Base-by-base conservation (phyloP, 768 basidiomycete species). In the Leccinum subtestaceum region DNA sequence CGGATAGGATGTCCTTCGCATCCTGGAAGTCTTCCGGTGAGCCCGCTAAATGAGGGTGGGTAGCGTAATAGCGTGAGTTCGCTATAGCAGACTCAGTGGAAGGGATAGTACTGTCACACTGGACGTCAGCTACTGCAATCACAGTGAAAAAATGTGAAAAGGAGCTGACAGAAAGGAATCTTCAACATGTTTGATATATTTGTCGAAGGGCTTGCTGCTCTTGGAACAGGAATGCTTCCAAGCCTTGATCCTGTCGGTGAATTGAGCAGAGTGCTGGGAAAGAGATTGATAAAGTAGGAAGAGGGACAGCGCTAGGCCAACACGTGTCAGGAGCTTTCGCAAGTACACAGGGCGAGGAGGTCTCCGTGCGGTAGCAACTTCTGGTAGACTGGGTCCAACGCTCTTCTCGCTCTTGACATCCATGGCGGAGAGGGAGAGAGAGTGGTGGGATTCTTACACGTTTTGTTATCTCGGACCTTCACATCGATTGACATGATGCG, bases 21-120 rank as follows among this genome's bases (percentile, higher is more conserved):
- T 88, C 83, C 34, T 78, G 69, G 25, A 82, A 75, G 67, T 90
- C 87, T 60, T 81, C 81, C 3, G 72, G 60, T 21, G 86, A 84
- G 9, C 89, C 88, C 4, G 89, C 89, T 51, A 89, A 74, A 72
- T 91, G 91, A 25, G 89, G 88, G 61, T 86, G 84, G 2, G 82
- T 81, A 1, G 87, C 85, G 67, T 84, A 88, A 23, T 72, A 70
- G 19, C 80, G 78, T 21, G 88, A 87, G 5, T 82, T 77, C 29
- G 75, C 76, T 2, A 85, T 64, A 2, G 88, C 89, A 58, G 83
- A 86, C 51, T 81, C 79, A 5, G 76, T 65, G 60, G 77, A 80
- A 1, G 88, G 89, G 11, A 87, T 69, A 13, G 81, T 81, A 21
- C 86, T 87, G 31, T 8, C 15, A 54, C 10, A 45, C 43, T 45